Evolutionary conservation across 2,329 filamentous ascomycete genomes (phyloP), one percentile per base, ranked within the genome.

Genomic region (Hypoxylon rubiginosum): DNA sequence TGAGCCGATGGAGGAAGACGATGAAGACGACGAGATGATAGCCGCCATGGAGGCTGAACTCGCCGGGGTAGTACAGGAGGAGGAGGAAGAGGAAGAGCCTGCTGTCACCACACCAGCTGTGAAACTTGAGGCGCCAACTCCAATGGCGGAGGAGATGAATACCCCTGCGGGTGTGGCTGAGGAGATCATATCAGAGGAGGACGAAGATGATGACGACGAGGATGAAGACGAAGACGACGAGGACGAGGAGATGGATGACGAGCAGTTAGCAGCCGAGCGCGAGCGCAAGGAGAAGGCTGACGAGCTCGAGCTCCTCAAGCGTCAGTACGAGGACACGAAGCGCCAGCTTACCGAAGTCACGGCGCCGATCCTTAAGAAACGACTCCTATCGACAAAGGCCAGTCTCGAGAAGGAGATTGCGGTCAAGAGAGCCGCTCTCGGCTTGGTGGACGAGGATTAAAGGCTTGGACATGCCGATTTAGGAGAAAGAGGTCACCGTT

Each of bases 241-340:
- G 2, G 84, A 84, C 11, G 85, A 85, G 9, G 84, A 84, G 85
- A 86, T 46, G 78, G 86, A 88, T 58, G 85, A 86, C 26, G 86
- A 88, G 53, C 80, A 85, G 64, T 81, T 83, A 45, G 82, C 83
- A 50, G 82, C 86, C 66, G 80, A 84, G 66, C 82, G 86, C 67
- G 85, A 86, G 65, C 83, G 87, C 66, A 83, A 84, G 70, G 85
- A 85, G 70, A 86, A 88, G 68, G 84, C 66, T 0, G 62, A 65
- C 13, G 67, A 67, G 41, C 65, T 88, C 55, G 79, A 81, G 52
- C 81, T 84, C 55, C 80, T 88, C 62, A 39, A 70, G 36, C 55
- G 46, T 41, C 62, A 15, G 39, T 61, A 49, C 7, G 81, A 86
- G 75, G 85, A 76, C 11, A 72, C 74, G 6, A 51, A 73, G 19